phyloP scores from a whole-genome alignment of 2,329 filamentous ascomycete species.

The Paradendryphiella salina region DNA sequence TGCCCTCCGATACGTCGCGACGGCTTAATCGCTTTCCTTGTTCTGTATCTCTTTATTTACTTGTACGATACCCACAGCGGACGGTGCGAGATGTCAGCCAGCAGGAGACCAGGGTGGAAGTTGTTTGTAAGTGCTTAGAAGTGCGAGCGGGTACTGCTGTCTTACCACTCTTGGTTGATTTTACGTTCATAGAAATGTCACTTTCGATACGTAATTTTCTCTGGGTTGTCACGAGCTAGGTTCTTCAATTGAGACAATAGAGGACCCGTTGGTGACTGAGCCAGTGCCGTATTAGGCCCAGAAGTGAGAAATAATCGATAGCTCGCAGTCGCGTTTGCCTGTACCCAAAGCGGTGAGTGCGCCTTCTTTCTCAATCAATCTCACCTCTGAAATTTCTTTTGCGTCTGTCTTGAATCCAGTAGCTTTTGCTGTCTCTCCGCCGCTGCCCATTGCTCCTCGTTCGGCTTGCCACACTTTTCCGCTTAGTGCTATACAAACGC shows the following conservation, averaged over 20 bases:
- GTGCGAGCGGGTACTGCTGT: not conserved
- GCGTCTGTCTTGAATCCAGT: no score
- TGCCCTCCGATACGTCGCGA: not conserved
- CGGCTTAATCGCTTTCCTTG: not conserved
- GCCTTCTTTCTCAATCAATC: not conserved
- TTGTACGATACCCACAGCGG: conserved; percentile 25
- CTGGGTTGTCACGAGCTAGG: no score
- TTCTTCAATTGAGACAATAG: no score
- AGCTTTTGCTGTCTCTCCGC: no score
- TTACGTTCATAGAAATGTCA: conserved; percentile 8
- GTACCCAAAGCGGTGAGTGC: conserved; percentile 4
- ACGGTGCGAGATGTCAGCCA: conserved; percentile 7
- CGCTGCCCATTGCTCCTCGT: no score
- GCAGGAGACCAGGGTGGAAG: conserved; percentile 8
- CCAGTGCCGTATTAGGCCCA: not conserved
- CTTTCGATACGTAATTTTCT: not conserved
- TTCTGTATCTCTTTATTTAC: conserved; percentile 11
- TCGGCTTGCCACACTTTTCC: no score
- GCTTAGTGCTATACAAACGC: no score
- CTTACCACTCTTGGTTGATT: not conserved
- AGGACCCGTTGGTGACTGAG: no score
- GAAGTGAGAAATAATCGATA: not conserved
- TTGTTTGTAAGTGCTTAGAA: conserved; percentile 5
- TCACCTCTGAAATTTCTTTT: no score
- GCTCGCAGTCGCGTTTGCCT: not conserved